Conservation (phyloP, 768 basidiomycete genomes). For the Lactifluus rugatus region DNA sequence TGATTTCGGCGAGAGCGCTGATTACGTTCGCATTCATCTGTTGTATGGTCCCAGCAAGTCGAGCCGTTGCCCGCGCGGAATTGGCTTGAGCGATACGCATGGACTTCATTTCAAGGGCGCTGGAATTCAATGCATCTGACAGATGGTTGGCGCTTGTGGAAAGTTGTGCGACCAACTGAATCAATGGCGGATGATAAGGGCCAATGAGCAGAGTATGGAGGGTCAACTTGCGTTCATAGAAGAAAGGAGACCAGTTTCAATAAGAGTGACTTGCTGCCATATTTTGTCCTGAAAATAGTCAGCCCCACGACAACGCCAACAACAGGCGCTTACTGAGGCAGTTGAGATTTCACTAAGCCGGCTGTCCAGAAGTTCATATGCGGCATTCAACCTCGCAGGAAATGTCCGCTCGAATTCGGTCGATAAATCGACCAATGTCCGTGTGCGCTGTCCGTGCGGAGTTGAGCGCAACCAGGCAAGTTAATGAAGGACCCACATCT, state of each 20-base stretch:
- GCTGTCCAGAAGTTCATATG: not conserved
- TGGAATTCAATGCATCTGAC: conserved; percentile 5
- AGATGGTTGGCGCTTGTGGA: not conserved
- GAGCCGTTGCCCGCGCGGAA: conserved; percentile 5
- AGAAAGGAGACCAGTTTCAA: conserved; percentile 7
- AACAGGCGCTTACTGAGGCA: not conserved
- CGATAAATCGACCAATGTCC: not conserved
- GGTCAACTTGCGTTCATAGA: conserved; percentile 3
- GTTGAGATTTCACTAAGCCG: not conserved
- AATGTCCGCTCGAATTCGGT: conserved; percentile 11
- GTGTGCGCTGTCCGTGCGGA: not conserved
- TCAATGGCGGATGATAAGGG: not conserved
- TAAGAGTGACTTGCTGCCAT: conserved; percentile 5
- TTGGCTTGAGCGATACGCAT: conserved; percentile 7
- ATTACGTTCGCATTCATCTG: conserved; percentile 10
- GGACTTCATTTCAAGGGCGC: conserved; percentile 1
- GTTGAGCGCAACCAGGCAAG: not conserved
- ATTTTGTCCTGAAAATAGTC: conserved; percentile 4
- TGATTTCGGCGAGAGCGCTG: conserved; percentile 9
- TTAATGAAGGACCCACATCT: not conserved
- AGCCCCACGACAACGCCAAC: not conserved
- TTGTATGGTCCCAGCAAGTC: conserved; percentile 8
- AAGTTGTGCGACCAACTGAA: conserved; percentile 6
- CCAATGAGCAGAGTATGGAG: not conserved
- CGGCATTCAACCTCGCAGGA: conserved; percentile 1